These are phyloP conservation scores for Calycina marina DNA, from an alignment of 2,329 filamentous ascomycete species.

Conservation along the genomic window DNA sequence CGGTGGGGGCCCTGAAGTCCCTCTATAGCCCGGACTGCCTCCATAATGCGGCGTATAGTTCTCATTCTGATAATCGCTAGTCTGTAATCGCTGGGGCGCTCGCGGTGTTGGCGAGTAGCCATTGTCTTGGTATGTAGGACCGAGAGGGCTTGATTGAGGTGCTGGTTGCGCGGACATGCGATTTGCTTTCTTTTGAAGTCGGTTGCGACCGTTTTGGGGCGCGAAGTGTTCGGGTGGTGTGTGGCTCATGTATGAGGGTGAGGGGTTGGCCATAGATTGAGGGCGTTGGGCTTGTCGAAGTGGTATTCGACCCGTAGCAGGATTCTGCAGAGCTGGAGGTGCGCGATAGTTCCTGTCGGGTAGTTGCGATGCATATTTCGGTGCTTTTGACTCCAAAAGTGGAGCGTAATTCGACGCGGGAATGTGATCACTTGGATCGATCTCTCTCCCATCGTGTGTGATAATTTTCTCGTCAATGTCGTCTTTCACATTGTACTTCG, in stretches of 20 bases:
- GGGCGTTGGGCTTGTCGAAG: conserved; percentile 36
- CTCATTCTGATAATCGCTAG: conserved; percentile 17
- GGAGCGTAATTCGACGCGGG: conserved; percentile 36
- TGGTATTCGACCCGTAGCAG: conserved; percentile 34
- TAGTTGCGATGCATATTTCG: conserved; percentile 24
- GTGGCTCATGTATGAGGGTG: conserved; percentile 17
- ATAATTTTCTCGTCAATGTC: conserved; percentile 56
- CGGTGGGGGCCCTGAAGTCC: conserved; percentile 33
- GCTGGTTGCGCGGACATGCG: conserved; percentile 17
- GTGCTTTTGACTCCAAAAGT: conserved; percentile 32
- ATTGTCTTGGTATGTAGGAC: conserved; percentile 20
- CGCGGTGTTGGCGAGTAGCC: conserved; percentile 9
- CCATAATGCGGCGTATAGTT: conserved; percentile 20
- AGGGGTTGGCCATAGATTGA: conserved; percentile 27
- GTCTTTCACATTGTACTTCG: conserved; percentile 17
- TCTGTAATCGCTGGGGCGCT: conserved; percentile 15
- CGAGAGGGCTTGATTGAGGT: conserved; percentile 17
- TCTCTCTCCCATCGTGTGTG: conserved; percentile 58
- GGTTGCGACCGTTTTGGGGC: conserved; percentile 33
- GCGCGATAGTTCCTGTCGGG: conserved; percentile 27
- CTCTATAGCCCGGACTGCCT: conserved; percentile 19
- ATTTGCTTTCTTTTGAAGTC: conserved; percentile 47
- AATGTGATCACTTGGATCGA: conserved; percentile 70
- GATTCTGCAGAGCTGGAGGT: conserved; percentile 34
- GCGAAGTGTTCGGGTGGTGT: conserved; percentile 24